Conservation (phyloP, 306 rosid species). For the Sphenostylis stenocarpa region DNA sequence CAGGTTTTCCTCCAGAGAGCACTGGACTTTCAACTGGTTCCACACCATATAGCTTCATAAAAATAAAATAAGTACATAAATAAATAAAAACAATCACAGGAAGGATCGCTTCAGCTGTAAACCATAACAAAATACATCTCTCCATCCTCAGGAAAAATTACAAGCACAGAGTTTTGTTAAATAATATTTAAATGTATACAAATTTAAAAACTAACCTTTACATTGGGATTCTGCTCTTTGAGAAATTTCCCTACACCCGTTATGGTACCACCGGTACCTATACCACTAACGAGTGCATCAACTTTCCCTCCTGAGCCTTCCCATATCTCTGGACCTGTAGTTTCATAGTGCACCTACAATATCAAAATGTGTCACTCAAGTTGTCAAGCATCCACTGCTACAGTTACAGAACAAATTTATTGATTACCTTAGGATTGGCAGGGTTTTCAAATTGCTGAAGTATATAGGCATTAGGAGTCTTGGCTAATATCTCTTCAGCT, state of each 20-base stretch:
- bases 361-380: neutral
- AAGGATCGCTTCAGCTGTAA: neutral
- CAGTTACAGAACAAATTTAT: neutral
- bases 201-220: conserved; percentile 45
- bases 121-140: neutral
- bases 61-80: neutral
- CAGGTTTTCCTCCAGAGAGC: conserved; percentile 72
- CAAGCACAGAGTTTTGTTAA: neutral
- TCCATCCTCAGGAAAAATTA: neutral
- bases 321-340: conserved; percentile 80
- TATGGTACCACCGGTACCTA: conserved; percentile 69
- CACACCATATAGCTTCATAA: conserved; percentile 54
- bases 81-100: neutral
- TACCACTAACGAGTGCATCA: conserved; percentile 65
- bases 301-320: conserved; percentile 53
- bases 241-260: conserved; percentile 73
- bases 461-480: conserved; percentile 61
- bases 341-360: conserved; percentile 61
- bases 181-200: neutral
- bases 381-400: conserved; percentile 8
- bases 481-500: conserved; percentile 65
- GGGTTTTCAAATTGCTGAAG: conserved; percentile 75
- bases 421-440: conserved; percentile 66
- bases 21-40: conserved; percentile 69
- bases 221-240: conserved; percentile 61